Evolutionary conservation across 306 rosid species (phyloP).

Genomic region (Sechiopsis laciniata): DNA sequence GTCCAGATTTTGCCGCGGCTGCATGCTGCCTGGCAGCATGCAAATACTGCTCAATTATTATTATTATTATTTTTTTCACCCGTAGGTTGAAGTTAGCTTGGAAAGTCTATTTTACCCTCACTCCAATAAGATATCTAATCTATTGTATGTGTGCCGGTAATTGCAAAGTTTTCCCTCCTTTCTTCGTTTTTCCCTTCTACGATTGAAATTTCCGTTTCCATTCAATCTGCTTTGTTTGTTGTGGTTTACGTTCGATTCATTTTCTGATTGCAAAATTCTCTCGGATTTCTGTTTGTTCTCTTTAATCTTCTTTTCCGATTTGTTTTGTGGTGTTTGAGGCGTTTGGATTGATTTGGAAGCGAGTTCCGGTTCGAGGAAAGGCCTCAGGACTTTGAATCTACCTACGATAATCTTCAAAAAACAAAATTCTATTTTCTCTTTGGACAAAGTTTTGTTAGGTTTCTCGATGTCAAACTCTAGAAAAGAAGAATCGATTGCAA

Average conservation of each 20-base stretch:
- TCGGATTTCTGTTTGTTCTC: slow-evolving; percentile 1
- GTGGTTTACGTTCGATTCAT: background rate
- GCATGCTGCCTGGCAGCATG: too few relatives aligned
- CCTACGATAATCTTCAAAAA: too few relatives aligned
- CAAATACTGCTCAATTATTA: too few relatives aligned
- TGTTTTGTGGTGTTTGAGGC: too few relatives aligned
- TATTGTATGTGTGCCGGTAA: background rate
- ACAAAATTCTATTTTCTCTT: background rate
- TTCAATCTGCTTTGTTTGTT: background rate
- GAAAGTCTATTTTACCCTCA: slow-evolving; percentile 15
- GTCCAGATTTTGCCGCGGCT: too few relatives aligned
- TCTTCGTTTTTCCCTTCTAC: background rate
- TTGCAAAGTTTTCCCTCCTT: background rate
- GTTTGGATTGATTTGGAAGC: too few relatives aligned
- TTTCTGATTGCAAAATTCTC: background rate
- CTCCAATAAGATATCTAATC: background rate
- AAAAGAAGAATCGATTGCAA: slow-evolving; percentile 35
- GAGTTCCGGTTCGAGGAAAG: too few relatives aligned
- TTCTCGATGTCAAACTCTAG: slow-evolving; percentile 47
- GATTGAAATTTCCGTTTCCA: background rate
- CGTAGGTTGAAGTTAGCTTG: slow-evolving; percentile 44
- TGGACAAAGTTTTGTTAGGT: background rate
- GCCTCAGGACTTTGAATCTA: too few relatives aligned
- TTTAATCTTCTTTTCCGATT: too few relatives aligned
- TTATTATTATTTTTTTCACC: too few relatives aligned